Conservation (phyloP, 129 eudicot genomes). For the Centella asiatica region DNA sequence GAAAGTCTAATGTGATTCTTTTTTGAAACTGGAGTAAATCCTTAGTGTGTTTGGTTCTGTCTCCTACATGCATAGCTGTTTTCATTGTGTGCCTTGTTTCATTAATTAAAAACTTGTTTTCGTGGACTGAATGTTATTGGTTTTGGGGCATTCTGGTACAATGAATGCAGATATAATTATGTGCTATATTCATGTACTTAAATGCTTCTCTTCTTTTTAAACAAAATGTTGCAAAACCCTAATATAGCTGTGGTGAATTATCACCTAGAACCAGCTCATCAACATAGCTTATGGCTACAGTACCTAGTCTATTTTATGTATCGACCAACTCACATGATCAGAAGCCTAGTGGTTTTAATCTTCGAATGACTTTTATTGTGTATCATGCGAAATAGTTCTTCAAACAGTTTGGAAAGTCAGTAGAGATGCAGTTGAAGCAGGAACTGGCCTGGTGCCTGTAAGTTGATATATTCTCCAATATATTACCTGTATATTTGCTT, state of each 20-base stretch:
- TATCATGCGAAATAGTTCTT: constrained; percentile 31
- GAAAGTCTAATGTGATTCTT: too few species aligned
- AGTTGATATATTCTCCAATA: constrained; percentile 19
- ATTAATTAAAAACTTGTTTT: background rate
- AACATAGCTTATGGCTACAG: background rate
- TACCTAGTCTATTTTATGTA: background rate
- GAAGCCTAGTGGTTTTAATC: background rate
- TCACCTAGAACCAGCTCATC: background rate
- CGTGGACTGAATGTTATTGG: background rate
- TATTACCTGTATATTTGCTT: background rate
- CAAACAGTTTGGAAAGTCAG: constrained; percentile 70
- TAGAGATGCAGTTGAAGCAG: constrained; percentile 85
- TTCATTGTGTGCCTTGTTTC: background rate
- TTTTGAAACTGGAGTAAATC: too few species aligned
- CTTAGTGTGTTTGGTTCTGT: too few species aligned
- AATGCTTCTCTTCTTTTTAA: too few species aligned
- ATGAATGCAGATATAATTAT: background rate
- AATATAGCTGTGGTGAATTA: too few species aligned
- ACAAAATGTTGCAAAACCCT: too few species aligned
- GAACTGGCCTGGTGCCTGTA: constrained; percentile 84
- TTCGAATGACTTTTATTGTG: constrained; percentile 9
- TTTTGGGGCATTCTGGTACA: too few species aligned
- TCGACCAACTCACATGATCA: background rate
- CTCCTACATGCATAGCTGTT: background rate
- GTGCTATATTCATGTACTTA: too few species aligned